Evolutionary conservation across 2,329 filamentous ascomycete species (phyloP), one percentile per base, ranked within the genome.

Genomic region (Fusarium coffeatum): DNA sequence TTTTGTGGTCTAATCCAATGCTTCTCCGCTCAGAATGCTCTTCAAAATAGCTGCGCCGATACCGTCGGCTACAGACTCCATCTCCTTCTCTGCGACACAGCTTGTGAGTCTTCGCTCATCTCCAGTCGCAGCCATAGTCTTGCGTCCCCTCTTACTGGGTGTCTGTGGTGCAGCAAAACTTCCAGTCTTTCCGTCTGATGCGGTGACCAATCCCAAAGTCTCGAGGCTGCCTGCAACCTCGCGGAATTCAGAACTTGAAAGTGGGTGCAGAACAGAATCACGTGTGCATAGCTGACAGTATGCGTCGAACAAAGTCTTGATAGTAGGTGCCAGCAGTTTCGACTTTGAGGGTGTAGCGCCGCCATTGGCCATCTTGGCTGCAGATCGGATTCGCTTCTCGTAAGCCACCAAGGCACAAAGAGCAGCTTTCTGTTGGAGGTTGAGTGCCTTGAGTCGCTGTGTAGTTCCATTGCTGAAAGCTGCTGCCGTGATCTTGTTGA

Each of bases 381-480:
- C 74, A 10, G 82, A 82, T 50, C 88, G 85, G 71, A 88, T 91
- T 68, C 89, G 89, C 74, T 92, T 93, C 78, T 98, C 94, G n/a
- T 96, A 88, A 4, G 93, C 93, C 41, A 95, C 87, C 16, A 99
- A 85, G 1, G 95, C 89, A 81, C 96, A 99, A 12, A 99, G 86
- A 0, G 95, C 94, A 6, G 95, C 96, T 79, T 97, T 98, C 80
- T 99, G 96, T 78, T 99, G 97, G 4, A 99, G 86, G 78, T 98
- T 99, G 59, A 99, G 88, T 7, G 90, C 90, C 79, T 92, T 91
- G 16, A 99, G 88, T 61, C 96, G 89, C 74, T 98, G 93, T 15
- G 86, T 88, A 2, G 94, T 92, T 37, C 94, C 94, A 73, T 98
- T 95, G 78, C 92, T 93, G 80, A 99, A 98, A 2, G 93, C 92